Base-by-base conservation (phyloP, 331 rosid species). In the Telfairia occidentalis region DNA sequence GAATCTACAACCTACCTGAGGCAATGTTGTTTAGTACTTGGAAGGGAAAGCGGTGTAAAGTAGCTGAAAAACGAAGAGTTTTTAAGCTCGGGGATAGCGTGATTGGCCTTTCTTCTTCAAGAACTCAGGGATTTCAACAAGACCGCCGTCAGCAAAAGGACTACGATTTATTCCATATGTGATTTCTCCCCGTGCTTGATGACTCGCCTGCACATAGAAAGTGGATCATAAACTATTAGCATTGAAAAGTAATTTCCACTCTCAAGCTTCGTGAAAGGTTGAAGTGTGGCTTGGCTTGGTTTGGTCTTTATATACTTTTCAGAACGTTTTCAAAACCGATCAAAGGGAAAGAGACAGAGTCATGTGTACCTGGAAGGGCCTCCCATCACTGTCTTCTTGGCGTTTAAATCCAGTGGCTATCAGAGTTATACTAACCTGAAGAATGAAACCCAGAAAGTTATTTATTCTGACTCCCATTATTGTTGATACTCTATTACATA, bases 361-460 rank as follows among this genome's bases (percentile, higher is more conserved):
- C 15, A 24, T 73, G 78, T 83, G 77, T 87, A 91, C 98, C 92
- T 88, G 96, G 60, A 76, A 55, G 60, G 90, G 87, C 83, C 92
- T 86, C 37, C 89, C 96, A 74, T 90, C 98, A 74, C 82, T 87
- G 81, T 94, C 97, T 79, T 94, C 98, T 86, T 91, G 98, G 71
- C 97, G 97, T 92, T 91, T 94, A 88, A 94, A 91, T 81, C 98
- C 98, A 35, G 98, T 94, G 10, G 98, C 98, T 82, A 94, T 94
- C 26, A 94, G 83, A 59, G 98, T 94, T 76, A 94, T 94, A 82
- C 98, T 94, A 35, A 94, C 96, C 98, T 94, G 85, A 71, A 80
- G 78, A 82, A 78, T 34, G 13, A 72, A 76, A 59, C 79, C 13
- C 46, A 30, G 42, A 23, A 45, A 3, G 30, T 15, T 69, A 43